Percentiles rank a stretch among this genome's conserved stretches.
These are phyloP conservation scores for Apiotrichum montevideense DNA, from an alignment of 1,284 basidiomycete species.

Conservation along the genomic window DNA sequence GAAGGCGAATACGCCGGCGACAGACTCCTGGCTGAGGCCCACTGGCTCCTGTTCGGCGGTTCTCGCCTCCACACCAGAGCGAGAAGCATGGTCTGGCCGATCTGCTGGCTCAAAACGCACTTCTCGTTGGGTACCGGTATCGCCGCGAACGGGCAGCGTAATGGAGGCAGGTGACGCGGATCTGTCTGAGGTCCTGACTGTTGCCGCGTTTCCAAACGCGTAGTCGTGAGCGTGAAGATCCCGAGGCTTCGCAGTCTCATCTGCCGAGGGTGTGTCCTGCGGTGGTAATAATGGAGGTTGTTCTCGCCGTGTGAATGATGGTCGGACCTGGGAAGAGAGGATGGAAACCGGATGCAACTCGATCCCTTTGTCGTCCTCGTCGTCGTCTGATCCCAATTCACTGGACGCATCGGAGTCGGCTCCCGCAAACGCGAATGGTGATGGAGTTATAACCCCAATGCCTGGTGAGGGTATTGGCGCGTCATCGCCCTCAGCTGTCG, in stretches of 20 bases:
- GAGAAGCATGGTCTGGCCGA: not conserved
- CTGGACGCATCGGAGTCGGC: not conserved
- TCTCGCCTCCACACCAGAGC: not conserved
- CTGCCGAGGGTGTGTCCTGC: too few relatives aligned
- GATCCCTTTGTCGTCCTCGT: not conserved
- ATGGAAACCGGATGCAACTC: not conserved
- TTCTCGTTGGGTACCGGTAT: not conserved
- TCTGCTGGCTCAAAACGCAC: not conserved
- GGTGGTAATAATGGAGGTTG: not conserved
- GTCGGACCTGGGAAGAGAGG: not conserved
- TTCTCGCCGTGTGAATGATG: not conserved
- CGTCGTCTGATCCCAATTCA: not conserved
- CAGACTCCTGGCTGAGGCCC: slow-evolving; percentile 54
- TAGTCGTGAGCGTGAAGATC: not conserved
- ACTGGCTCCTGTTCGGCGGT: too few relatives aligned
- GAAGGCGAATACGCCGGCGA: slow-evolving; percentile 42
- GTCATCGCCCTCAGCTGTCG: not conserved
- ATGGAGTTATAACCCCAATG: not conserved
- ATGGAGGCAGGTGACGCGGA: not conserved
- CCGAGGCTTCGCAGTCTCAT: too few relatives aligned
- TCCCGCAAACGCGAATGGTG: not conserved
- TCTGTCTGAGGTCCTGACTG: not conserved
- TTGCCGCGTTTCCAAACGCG: not conserved
- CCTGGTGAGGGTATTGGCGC: not conserved
- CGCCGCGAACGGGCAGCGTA: not conserved